Percentiles rank a stretch among this genome's conserved stretches.
Evolutionary conservation across 1,284 basidiomycete species (phyloP).

Genomic region (Malassezia brasiliensis): DNA sequence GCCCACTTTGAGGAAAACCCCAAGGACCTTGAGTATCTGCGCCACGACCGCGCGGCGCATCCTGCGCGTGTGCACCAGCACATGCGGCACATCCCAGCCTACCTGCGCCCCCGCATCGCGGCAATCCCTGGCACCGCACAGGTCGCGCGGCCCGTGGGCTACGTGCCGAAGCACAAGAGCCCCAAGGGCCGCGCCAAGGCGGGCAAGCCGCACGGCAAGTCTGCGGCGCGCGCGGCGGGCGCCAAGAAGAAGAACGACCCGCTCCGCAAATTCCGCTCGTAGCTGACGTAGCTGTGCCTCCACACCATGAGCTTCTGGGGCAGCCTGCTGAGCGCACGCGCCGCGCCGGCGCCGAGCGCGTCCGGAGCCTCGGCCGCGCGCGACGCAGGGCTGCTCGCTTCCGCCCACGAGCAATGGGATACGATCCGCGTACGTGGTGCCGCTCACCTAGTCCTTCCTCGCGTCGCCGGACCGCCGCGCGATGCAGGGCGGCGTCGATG

Average conservation of each 20-base stretch:
- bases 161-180: conserved; percentile 12
- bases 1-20: conserved; percentile 98
- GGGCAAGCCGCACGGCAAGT: not conserved
- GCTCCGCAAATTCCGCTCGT: conserved; percentile 12
- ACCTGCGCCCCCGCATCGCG: conserved; percentile 76
- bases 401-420: conserved; percentile 1
- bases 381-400: not conserved
- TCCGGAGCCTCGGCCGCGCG: not conserved
- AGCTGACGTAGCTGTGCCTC: not conserved
- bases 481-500: not conserved
- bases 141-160: not conserved
- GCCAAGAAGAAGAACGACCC: conserved; percentile 15
- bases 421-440: not conserved
- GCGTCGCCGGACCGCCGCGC: not conserved
- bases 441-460: not conserved
- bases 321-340: not conserved
- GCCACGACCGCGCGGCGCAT: conserved; percentile 88
- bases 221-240: not conserved
- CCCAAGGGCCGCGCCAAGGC: not conserved
- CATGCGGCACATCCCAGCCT: conserved; percentile 90
- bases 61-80: conserved; percentile 73
- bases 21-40: conserved; percentile 77
- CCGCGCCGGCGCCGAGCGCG: not conserved
- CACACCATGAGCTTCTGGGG: not conserved
- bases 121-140: conserved; percentile 16